Percentiles rank a stretch among this genome's conserved stretches.
These are phyloP conservation scores for Solanum sejunctum DNA, from an alignment of 257 asterid genomes.

Conservation along the genomic window DNA sequence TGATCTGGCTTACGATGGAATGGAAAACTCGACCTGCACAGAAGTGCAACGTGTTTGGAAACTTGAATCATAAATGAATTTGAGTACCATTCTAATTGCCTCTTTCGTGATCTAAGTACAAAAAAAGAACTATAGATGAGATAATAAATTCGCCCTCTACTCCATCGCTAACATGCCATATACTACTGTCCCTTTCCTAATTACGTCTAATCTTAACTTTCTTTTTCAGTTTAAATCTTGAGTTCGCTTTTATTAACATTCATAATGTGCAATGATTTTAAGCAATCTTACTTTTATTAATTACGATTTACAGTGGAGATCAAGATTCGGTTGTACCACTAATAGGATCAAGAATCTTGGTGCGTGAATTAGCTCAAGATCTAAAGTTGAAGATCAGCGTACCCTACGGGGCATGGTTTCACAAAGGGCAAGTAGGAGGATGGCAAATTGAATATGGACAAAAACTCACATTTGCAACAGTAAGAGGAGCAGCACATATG, in stretches of 20 bases:
- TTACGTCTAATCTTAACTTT: not conserved
- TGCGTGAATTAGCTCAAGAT: conserved; percentile 42
- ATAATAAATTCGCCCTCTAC: not conserved
- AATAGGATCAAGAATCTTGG: conserved; percentile 42
- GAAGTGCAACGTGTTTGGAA: no score
- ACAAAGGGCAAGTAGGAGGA: conserved; percentile 40
- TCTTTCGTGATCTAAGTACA: no score
- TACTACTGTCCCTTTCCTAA: not conserved
- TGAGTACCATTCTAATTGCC: no score
- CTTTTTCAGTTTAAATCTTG: not conserved
- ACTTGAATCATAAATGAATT: no score
- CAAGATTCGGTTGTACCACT: conserved; percentile 84
- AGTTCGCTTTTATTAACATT: not conserved
- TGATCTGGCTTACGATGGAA: no score
- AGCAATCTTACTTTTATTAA: no score
- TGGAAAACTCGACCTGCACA: no score
- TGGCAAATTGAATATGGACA: conserved; percentile 65
- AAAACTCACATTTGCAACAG: conserved; percentile 56
- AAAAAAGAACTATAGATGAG: no score
- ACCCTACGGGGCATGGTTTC: conserved; percentile 57
- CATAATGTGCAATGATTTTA: not conserved
- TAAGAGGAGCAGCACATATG: conserved; percentile 84
- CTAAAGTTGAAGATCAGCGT: conserved; percentile 36
- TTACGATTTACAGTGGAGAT: conserved; percentile 47
- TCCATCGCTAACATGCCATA: not conserved